Evolutionary conservation across 2,329 filamentous ascomycete genomes (phyloP).

Genomic region (Cladosporium velox): DNA sequence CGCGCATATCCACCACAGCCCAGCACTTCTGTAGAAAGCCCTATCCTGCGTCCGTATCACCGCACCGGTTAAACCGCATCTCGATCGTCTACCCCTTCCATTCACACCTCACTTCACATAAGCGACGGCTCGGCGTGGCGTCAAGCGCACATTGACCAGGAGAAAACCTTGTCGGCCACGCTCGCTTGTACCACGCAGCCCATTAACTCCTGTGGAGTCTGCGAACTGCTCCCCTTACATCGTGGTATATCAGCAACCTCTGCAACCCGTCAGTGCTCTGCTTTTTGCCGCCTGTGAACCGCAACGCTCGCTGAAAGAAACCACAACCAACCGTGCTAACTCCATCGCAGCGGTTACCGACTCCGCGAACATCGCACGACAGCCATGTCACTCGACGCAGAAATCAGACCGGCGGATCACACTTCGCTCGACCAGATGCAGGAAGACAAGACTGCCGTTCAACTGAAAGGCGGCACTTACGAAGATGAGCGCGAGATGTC

Average conservation of each 20-base stretch:
- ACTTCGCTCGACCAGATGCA: slow-evolving; percentile 30
- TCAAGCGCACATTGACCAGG: slow-evolving; percentile 17
- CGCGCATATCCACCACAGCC: slow-evolving; percentile 15
- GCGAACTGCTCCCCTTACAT: slow-evolving; percentile 13
- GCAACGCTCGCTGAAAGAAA: not conserved
- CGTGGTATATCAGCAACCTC: slow-evolving; percentile 13
- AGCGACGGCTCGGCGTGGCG: slow-evolving; percentile 17
- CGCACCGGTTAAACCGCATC: slow-evolving; percentile 11
- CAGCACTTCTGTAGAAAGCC: slow-evolving; percentile 5
- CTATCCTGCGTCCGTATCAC: slow-evolving; percentile 7
- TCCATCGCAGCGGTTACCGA: not conserved
- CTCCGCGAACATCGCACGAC: slow-evolving; percentile 11
- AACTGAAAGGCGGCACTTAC: slow-evolving; percentile 34
- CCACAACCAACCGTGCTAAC: not conserved
- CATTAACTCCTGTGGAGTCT: not conserved
- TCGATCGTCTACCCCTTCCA: slow-evolving; percentile 9
- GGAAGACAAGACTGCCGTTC: slow-evolving; percentile 25
- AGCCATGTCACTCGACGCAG: slow-evolving; percentile 23
- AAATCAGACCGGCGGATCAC: slow-evolving; percentile 28
- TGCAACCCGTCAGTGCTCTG: slow-evolving; percentile 16
- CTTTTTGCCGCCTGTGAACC: slow-evolving; percentile 4
- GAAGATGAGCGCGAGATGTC: slow-evolving; percentile 49
- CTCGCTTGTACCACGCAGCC: slow-evolving; percentile 2
- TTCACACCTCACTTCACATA: slow-evolving; percentile 11
- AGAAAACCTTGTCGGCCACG: slow-evolving; percentile 14